A percentile compares a stretch with the other conserved stretches of the same genome.
Conservation (phyloP, 2,329 filamentous ascomycete genomes). For the Phialemoniopsis sp. region DNA sequence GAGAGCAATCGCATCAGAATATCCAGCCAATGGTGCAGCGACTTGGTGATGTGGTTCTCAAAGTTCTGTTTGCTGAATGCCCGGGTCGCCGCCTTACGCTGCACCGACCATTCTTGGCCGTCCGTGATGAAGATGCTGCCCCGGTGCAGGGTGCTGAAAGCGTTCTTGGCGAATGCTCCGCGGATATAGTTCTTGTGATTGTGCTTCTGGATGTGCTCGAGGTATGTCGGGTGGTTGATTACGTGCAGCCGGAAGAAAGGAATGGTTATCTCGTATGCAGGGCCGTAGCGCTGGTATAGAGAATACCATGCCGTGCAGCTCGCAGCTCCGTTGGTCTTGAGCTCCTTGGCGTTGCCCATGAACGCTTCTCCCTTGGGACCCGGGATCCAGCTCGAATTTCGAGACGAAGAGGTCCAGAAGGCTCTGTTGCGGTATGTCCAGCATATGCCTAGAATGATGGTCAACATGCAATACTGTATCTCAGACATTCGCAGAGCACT, state of each 20-base stretch:
- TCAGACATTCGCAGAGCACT: too few relatives aligned
- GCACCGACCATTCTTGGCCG: neutral
- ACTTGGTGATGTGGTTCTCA: constrained; percentile 1
- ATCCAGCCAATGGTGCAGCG: constrained; percentile 2
- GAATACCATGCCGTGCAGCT: constrained; percentile 4
- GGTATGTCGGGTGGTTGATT: constrained; percentile 3
- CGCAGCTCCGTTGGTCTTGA: constrained; percentile 1
- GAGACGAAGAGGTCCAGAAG: constrained; percentile 1
- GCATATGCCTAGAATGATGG: neutral
- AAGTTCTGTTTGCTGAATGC: constrained; percentile 2
- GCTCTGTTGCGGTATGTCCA: constrained; percentile 2
- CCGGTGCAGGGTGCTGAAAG: constrained; percentile 1
- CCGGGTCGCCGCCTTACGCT: constrained; percentile 1
- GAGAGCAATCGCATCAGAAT: constrained; percentile 1
- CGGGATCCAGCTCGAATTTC: neutral
- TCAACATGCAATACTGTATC: too few relatives aligned
- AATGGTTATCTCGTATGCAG: constrained; percentile 3
- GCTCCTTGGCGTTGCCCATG: constrained; percentile 1
- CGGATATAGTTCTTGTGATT: constrained; percentile 3
- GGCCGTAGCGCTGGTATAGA: constrained; percentile 1
- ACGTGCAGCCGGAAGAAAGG: constrained; percentile 2
- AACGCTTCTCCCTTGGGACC: neutral
- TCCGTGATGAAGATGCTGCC: constrained; percentile 1
- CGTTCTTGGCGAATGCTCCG: neutral
- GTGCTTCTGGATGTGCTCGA: constrained; percentile 3